Base-by-base conservation (phyloP, 192 early-diverging fungal species). In the Gonapodya prolifera region DNA sequence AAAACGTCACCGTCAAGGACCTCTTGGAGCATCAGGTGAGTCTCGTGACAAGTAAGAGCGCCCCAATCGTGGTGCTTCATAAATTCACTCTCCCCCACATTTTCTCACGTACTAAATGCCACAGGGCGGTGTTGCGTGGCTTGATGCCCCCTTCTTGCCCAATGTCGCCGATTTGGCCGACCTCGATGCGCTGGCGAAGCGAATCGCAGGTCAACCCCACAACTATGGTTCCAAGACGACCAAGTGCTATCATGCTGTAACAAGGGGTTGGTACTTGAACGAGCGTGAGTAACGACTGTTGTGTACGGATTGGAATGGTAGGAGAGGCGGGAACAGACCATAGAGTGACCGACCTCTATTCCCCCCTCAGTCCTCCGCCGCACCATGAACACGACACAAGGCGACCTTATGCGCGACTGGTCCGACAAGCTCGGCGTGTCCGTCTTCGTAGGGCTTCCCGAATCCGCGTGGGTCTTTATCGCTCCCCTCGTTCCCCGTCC, bases 251-350 rank as follows among this genome's bases (percentile, higher is more conserved):
- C 71, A 73, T 29, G 71, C 71, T 32, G 81, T 89, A 29, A 88
- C 89, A 0, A 85, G 89, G 16, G 92, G 91, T 16, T 92, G 89
- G 89, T 93, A 90, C 78, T 35, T 91, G 30, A 93, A 93, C 80
- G 91, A 93, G 31, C 71, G 45, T 61, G 45, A 61, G 45, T 16
- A 61, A 8, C 45, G 23, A 8, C 23, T 23, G 45, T 23, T 8
- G 45, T 16, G 45, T 16, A 23, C 23, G 45, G 23, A 8, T 16
- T 16, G 23, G 45, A 23, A 61, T 61, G 8, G 23, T 23, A 8
- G 8, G n/a, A n/a, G n/a, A n/a, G n/a, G n/a, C n/a, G n/a, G n/a
- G n/a, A n/a, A n/a, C n/a, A n/a, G n/a, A n/a, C n/a, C n/a, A n/a
- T n/a, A n/a, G n/a, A n/a, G n/a, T 16, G 23, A 8, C 45, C 8